A percentile compares a stretch with the other conserved stretches of the same genome.
Conservation (phyloP, 2,329 filamentous ascomycete species). For the Pyricularia sp. region DNA sequence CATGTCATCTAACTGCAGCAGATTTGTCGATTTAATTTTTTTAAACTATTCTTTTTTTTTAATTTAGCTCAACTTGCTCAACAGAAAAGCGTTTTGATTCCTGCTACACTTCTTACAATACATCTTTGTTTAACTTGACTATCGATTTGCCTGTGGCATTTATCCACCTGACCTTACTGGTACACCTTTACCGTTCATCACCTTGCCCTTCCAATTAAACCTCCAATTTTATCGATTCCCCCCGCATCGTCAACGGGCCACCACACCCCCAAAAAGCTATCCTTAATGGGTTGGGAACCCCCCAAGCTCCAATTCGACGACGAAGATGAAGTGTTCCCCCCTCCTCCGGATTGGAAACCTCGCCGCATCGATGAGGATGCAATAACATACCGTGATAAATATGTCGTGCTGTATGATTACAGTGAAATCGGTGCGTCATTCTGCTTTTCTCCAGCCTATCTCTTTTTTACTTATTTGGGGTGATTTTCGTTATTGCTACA, state of each 20-base stretch:
- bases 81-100: no score
- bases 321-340: not conserved
- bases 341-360: conserved; percentile 4
- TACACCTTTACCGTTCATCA: not conserved
- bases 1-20: not conserved
- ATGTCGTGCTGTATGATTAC: conserved; percentile 53
- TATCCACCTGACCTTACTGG: not conserved
- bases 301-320: conserved; percentile 2
- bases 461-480: no score
- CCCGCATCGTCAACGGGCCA: not conserved
- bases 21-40: not conserved
- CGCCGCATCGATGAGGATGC: not conserved
- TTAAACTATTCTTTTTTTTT: not conserved
- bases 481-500: not conserved
- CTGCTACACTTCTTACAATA: no score
- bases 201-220: not conserved
- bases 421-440: conserved; percentile 36
- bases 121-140: not conserved
- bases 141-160: not conserved
- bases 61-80: not conserved
- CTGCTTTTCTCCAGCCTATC: conserved; percentile 3
- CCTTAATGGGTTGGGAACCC: not conserved
- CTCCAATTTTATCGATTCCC: not conserved
- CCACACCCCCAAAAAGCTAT: not conserved
- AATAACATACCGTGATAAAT: conserved; percentile 27